phyloP scores from a whole-genome alignment of 495 filamentous ascomycete species.

The Xylaria intraflava region DNA sequence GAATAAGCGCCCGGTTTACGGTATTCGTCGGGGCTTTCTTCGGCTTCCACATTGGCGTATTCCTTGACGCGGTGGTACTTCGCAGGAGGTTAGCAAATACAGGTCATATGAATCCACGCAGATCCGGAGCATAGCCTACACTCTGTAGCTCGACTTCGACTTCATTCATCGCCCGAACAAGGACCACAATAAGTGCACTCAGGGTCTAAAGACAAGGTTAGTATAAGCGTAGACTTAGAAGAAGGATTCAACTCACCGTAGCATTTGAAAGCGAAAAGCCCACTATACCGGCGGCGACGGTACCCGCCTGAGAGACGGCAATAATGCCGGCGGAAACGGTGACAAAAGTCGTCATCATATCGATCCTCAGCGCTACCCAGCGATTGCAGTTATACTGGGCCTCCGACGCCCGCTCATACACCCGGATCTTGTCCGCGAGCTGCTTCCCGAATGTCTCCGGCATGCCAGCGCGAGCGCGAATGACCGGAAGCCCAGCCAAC shows the following conservation, averaged over 20 bases:
- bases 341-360: slow-evolving; percentile 43
- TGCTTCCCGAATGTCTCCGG: slow-evolving; percentile 35
- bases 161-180: slow-evolving; percentile 44
- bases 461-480: slow-evolving; percentile 42
- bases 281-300: slow-evolving; percentile 39
- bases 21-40: slow-evolving; percentile 33
- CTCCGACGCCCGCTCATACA: slow-evolving; percentile 33
- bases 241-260: slow-evolving; percentile 23
- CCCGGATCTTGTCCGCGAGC: slow-evolving; percentile 37
- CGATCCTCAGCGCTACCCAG: slow-evolving; percentile 44
- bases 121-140: slow-evolving; percentile 14
- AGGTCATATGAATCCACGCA: not conserved
- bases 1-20: slow-evolving; percentile 15
- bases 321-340: slow-evolving; percentile 40
- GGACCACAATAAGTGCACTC: slow-evolving; percentile 36
- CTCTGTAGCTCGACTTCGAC: slow-evolving; percentile 46
- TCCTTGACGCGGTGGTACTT: slow-evolving; percentile 43
- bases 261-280: slow-evolving; percentile 47
- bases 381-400: slow-evolving; percentile 46
- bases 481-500: slow-evolving; percentile 40
- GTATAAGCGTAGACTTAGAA: not conserved
- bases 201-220: slow-evolving; percentile 23
- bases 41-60: slow-evolving; percentile 39
- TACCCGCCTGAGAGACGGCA: slow-evolving; percentile 35
- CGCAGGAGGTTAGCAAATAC: not conserved